These are phyloP conservation scores for Corymbia maculata DNA, from an alignment of 345 rosid species.

Conservation along the genomic window DNA sequence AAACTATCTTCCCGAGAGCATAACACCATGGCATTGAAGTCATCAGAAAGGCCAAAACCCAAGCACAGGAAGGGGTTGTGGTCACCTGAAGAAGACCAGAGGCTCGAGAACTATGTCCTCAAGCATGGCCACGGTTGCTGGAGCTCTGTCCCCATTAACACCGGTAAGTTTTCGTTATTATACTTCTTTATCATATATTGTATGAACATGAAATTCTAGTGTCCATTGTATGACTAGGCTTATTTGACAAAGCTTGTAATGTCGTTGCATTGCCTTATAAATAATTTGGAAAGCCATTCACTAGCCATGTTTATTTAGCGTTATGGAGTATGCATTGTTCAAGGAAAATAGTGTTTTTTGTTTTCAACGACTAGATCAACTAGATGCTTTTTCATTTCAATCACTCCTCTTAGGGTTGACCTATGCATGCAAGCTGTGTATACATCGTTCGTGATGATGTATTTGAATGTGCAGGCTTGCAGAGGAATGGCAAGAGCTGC, in stretches of 20 bases:
- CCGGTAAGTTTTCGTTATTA: slow-evolving; percentile 32
- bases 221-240: not conserved
- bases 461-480: slow-evolving; percentile 41
- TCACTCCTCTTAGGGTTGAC: not conserved
- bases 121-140: slow-evolving; percentile 79
- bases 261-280: not conserved
- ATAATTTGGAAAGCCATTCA: not conserved
- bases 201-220: not conserved
- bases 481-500: slow-evolving; percentile 94
- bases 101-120: slow-evolving; percentile 52
- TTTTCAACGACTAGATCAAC: not conserved
- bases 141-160: slow-evolving; percentile 80
- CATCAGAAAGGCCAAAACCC: slow-evolving; percentile 43
- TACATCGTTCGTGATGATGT: not conserved
- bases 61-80: slow-evolving; percentile 89
- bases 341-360: not conserved
- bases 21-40: slow-evolving; percentile 22
- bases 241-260: not conserved
- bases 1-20: not conserved
- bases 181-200: not conserved
- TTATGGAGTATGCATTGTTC: not conserved
- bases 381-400: not conserved
- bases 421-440: not conserved
- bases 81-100: slow-evolving; percentile 97
- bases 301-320: not conserved